Evolutionary conservation across 2,329 filamentous ascomycete genomes (phyloP), one percentile per base, ranked within the genome.

Genomic region (Phialophora chinensis): DNA sequence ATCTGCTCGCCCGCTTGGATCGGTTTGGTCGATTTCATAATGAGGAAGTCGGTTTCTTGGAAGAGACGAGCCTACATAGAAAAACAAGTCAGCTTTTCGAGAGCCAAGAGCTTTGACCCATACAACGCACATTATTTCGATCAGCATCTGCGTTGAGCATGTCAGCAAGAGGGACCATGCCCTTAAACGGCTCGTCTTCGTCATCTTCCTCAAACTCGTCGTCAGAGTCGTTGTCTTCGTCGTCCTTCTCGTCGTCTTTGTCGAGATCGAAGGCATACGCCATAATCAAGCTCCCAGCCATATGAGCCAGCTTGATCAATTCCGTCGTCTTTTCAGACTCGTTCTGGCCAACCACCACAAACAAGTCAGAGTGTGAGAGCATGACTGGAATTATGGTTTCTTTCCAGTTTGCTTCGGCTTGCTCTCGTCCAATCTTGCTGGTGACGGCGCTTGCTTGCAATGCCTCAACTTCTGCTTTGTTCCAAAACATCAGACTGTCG

Each of bases 401-500:
- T 7, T 82, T 82, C 74, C 96, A 93, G 76, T 87, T 88, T 50
- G 84, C 79, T 66, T 96, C 89, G 2, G 92, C 92, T 62, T 86
- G 83, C 4, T 85, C 81, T 58, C 87, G 91, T 56, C 92, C 93
- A 69, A 97, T 90, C 76, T 93, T 94, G 68, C 85, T 79, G 2
- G 88, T 77, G n/a, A 95, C 86, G 0, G 91, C 86, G 74, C 91
- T 93, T 20, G 89, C 91, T 78, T 94, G 89, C 8, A 97, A 85
- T 73, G 90, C 84, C 0, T 81, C 79, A 2, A 97, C 82, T 76
- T 97, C 92, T 0, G 82, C 79, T 0, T 85, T 81, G 1, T 85
- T 82, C 93, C 93, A 97, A 79, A 93, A 97, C 91, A 97, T 97
- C 70, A 94, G 85, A 1, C 92, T 96, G 76, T 95, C 87, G 74